Percentiles rank a stretch among this genome's conserved stretches.
These are phyloP conservation scores for Bauhinia variegata DNA, from an alignment of 306 rosid genomes.

Conservation along the genomic window DNA sequence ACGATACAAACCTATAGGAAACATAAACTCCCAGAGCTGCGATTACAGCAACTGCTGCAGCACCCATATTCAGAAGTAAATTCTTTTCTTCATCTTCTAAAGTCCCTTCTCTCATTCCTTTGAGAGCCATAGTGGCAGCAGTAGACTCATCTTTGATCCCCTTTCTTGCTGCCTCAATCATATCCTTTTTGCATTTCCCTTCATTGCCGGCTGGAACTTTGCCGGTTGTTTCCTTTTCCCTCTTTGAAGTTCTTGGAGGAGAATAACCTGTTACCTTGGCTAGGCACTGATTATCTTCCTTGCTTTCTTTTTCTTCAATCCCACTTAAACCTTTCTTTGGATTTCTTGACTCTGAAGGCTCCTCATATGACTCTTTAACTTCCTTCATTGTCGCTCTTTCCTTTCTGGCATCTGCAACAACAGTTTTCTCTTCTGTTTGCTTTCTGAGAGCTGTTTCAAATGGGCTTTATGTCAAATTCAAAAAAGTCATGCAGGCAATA, in stretches of 20 bases:
- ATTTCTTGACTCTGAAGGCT: conserved; percentile 34
- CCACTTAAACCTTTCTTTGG: not conserved
- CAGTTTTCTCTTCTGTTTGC: too few species aligned
- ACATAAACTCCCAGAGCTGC: conserved; percentile 57
- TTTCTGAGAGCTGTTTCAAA: too few species aligned
- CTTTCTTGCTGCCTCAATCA: not conserved
- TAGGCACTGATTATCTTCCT: not conserved
- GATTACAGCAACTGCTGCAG: conserved; percentile 56
- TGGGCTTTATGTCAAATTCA: too few species aligned
- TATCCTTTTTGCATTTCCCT: conserved; percentile 22
- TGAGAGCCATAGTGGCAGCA: conserved; percentile 36
- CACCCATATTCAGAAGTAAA: conserved; percentile 51
- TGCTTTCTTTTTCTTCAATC: conserved; percentile 24
- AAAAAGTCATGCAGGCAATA: too few species aligned
- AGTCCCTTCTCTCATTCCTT: conserved; percentile 30
- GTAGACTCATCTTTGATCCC: conserved; percentile 25
- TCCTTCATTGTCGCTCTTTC: conserved; percentile 24
- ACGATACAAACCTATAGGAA: conserved; percentile 40
- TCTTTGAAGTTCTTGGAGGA: conserved; percentile 15
- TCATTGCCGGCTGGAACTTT: not conserved
- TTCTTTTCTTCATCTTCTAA: conserved; percentile 47
- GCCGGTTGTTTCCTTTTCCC: conserved; percentile 26
- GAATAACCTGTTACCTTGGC: conserved; percentile 12
- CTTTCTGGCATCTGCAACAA: conserved; percentile 10
- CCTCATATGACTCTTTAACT: conserved; percentile 28